These are phyloP conservation scores for Conidiobolus incongruus DNA, from an alignment of 371 early-diverging fungal species.

Conservation along the genomic window DNA sequence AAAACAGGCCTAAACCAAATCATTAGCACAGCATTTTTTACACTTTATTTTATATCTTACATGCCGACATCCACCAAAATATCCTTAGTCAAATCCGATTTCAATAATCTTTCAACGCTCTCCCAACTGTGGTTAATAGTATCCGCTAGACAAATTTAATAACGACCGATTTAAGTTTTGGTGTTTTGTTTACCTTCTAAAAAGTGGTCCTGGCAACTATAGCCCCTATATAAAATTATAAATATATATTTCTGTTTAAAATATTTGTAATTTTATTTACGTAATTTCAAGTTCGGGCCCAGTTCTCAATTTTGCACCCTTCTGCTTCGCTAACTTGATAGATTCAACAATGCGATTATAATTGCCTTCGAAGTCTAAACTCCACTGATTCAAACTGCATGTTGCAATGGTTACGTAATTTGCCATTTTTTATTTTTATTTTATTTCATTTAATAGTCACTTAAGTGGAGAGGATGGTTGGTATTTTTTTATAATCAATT, in stretches of 20 bases:
- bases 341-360: conserved; percentile 59
- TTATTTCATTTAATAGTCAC: too few species aligned
- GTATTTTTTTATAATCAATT: too few species aligned
- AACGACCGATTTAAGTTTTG: too few species aligned
- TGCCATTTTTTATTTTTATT: conserved; percentile 10
- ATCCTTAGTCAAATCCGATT: conserved; percentile 30
- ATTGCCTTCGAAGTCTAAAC: conserved; percentile 89
- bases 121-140: conserved; percentile 91
- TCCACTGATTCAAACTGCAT: conserved; percentile 89
- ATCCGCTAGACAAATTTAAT: conserved; percentile 28
- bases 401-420: conserved; percentile 48
- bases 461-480: too few species aligned
- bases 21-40: neutral
- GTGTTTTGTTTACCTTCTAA: conserved; percentile 37
- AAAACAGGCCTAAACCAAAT: conserved; percentile 57
- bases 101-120: conserved; percentile 48
- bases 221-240: conserved; percentile 35
- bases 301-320: conserved; percentile 63
- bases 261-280: conserved; percentile 14
- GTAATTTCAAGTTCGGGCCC: conserved; percentile 94
- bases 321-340: conserved; percentile 57
- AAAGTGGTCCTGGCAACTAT: conserved; percentile 95
- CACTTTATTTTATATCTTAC: conserved; percentile 14
- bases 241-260: neutral
- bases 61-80: conserved; percentile 88